Evolutionary conservation across 2,329 filamentous ascomycete genomes (phyloP).

Genomic region (Aspergillus neotritici): DNA sequence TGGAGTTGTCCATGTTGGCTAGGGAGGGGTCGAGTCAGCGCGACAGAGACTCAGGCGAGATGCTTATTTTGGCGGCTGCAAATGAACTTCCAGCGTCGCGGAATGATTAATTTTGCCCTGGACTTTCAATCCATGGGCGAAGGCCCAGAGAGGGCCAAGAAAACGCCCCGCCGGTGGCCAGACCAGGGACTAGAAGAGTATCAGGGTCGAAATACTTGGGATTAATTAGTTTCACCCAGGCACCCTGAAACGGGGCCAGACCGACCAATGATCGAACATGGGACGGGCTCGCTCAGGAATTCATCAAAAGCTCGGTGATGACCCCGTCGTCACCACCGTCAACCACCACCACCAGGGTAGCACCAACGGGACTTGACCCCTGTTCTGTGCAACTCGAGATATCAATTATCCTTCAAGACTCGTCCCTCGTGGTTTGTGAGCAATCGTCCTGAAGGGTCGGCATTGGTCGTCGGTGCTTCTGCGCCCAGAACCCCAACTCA

Average conservation of each 20-base stretch:
- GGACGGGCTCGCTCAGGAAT: neutral
- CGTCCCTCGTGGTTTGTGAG: too few species aligned
- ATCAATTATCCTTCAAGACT: too few species aligned
- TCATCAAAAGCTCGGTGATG: too few species aligned
- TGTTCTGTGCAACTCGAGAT: too few species aligned
- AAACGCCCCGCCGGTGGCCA: constrained; percentile 7
- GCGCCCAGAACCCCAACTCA: too few species aligned
- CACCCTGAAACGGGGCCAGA: constrained; percentile 7
- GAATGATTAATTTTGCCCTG: constrained; percentile 14
- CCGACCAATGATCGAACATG: constrained; percentile 8
- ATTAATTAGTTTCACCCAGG: constrained; percentile 10
- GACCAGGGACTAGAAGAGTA: neutral
- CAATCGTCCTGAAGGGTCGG: too few species aligned
- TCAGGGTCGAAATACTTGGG: neutral
- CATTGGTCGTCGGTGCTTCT: too few species aligned
- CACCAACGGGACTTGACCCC: too few species aligned
- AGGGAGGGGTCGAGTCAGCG: constrained; percentile 2
- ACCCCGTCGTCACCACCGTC: too few species aligned
- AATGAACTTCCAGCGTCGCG: constrained; percentile 18
- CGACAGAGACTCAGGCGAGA: constrained; percentile 10
- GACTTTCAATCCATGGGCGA: constrained; percentile 10
- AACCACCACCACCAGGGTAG: too few species aligned
- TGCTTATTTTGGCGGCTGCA: constrained; percentile 21
- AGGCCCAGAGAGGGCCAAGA: constrained; percentile 10
- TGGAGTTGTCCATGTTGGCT: neutral